phyloP scores from a whole-genome alignment of 768 basidiomycete genomes.

The Kwoniella dendrophila region DNA sequence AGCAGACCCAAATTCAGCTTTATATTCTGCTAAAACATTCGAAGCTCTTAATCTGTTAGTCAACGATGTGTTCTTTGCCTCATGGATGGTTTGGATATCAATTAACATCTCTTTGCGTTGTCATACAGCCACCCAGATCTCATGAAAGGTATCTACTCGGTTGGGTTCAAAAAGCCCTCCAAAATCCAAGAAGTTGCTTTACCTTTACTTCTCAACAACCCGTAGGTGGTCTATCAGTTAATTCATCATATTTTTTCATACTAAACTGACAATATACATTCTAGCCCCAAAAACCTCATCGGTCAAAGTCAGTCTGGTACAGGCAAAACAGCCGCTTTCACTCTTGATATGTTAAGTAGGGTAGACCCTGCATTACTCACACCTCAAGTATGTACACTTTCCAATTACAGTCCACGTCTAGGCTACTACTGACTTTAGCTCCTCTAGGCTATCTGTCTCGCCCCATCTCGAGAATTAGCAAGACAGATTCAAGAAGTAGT shows the following conservation, averaged over 20 bases:
- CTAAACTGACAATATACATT: not conserved
- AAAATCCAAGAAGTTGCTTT: conserved; percentile 98
- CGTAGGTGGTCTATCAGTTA: conserved; percentile 63
- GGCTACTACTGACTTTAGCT: not conserved
- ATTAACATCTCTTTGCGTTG: no score
- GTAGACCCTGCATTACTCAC: conserved; percentile 79
- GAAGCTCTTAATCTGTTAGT: conserved; percentile 91
- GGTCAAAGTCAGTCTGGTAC: conserved; percentile 99
- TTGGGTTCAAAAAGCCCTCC: conserved; percentile 96
- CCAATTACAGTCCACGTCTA: not conserved
- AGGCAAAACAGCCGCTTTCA: conserved; percentile 98
- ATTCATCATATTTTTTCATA: not conserved
- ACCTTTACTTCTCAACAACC: conserved; percentile 83
- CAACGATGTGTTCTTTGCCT: not conserved
- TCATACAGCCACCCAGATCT: conserved; percentile 72
- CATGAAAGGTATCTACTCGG: conserved; percentile 88
- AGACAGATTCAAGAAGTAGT: conserved; percentile 97
- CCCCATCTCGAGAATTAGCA: conserved; percentile 93
- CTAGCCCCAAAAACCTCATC: conserved; percentile 96
- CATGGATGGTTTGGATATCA: no score
- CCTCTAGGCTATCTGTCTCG: conserved; percentile 86
- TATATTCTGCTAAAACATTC: conserved; percentile 90
- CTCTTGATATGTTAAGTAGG: conserved; percentile 93
- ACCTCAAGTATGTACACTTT: conserved; percentile 72
- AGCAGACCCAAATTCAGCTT: conserved; percentile 89